Evolutionary conservation across 1,284 basidiomycete species (phyloP), one percentile per base, ranked within the genome.

Genomic region (Boletellus deceptivus): DNA sequence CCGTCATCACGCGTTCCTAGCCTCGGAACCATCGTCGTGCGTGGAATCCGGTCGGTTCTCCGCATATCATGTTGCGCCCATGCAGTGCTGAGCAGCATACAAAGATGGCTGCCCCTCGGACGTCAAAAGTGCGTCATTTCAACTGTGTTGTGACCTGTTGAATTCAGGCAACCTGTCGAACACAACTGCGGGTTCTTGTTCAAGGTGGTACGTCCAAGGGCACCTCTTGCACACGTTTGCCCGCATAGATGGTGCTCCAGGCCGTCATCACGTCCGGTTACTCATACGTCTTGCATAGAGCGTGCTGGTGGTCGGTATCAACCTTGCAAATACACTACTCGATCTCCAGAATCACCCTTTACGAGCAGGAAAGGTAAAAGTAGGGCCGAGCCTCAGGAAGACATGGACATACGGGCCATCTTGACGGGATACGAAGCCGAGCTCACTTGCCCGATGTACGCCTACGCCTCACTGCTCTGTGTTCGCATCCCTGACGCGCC

Each of bases 401-500:
- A 41, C 4, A 9, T 51, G 10, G 49, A 48, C 11, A 24, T 67
- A 25, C 48, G 48, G 45, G 48, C 34, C 41, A 54, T 70, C 22
- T 50, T 81, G 42, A 65, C 66, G 6, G 63, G 56, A 22, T 76
- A 77, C 43, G 78, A 80, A 60, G 71, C 76, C 38, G 81, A 83
- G 53, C 59, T 82, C 42, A 76, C 65, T 20, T 83, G 80, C 59
- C 76, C 80, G 6, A 79, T 83, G 80, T 82, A 61, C 42, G 79
- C 71, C 29, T 40, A 37, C 38, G 16, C 1, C 44, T 31, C 31
- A 16, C 29, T 6, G 29, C 24, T 43, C 9, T 33, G 39, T 46
- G 18, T 46, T 5, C 9, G 4, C 34, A 41, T 25, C 16, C 38
- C 36, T 52, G 48, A 59, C 36, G 7, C n/a, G 9, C 33, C 29